These are phyloP conservation scores for Chlamydomonas schloesseri DNA, from an alignment of 139 green algal species.

Conservation along the genomic window DNA sequence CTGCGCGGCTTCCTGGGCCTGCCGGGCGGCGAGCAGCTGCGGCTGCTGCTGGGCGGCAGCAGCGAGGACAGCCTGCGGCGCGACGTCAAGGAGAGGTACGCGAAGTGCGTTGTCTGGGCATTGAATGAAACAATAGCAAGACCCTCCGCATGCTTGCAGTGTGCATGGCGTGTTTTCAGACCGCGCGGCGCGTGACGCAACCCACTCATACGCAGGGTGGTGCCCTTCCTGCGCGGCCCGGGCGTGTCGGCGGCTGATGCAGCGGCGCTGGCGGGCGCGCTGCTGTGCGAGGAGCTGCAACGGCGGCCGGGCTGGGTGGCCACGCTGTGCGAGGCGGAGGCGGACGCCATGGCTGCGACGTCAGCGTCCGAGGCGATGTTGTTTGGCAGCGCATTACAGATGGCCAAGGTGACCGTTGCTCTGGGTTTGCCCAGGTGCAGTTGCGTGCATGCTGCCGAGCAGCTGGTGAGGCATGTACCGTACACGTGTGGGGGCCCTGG, in stretches of 20 bases:
- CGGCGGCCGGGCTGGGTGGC: conserved; percentile 34
- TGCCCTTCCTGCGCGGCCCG: conserved; percentile 12
- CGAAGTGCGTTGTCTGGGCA: not conserved
- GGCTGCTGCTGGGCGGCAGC: conserved; percentile 40
- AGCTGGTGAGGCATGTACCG: too few relatives aligned
- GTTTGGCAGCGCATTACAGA: not conserved
- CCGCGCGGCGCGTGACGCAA: too few relatives aligned
- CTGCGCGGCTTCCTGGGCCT: conserved; percentile 3
- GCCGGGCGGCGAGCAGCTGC: conserved; percentile 17
- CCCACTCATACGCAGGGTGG: conserved; percentile 28
- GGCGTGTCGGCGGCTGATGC: not conserved
- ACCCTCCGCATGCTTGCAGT: too few relatives aligned
- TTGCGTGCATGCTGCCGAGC: too few relatives aligned
- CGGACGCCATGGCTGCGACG: not conserved
- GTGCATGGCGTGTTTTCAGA: too few relatives aligned
- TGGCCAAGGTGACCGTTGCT: conserved; percentile 28
- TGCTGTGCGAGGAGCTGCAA: conserved; percentile 15
- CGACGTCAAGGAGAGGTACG: conserved; percentile 31
- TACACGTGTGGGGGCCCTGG: too few relatives aligned
- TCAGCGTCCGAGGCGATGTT: not conserved
- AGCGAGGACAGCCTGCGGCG: not conserved
- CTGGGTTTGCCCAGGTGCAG: too few relatives aligned
- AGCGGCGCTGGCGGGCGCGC: not conserved
- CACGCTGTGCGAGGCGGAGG: conserved; percentile 26
- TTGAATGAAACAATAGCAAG: too few relatives aligned